Conservation (phyloP, 352 stramenopile species). For the Globisporangium yorkense region DNA sequence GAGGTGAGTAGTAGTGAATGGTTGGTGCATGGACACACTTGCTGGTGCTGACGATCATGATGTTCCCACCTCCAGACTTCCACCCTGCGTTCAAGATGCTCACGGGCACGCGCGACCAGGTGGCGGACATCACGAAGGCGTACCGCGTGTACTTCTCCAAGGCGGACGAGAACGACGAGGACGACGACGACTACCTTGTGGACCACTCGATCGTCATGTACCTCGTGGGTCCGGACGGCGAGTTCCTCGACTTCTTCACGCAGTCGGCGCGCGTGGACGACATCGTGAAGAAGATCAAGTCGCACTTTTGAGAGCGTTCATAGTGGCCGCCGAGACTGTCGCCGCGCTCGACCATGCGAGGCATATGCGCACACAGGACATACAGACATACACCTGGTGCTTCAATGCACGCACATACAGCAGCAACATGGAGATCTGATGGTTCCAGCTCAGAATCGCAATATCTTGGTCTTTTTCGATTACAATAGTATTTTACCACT, state of each 20-base stretch:
- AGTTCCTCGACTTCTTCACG: slow-evolving; percentile 99
- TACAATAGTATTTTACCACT: neutral
- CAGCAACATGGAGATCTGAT: too few relatives aligned
- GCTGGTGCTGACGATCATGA: neutral
- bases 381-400: neutral
- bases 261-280: slow-evolving; percentile 94
- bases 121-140: slow-evolving; percentile 95
- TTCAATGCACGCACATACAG: neutral
- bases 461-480: neutral
- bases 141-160: slow-evolving; percentile 99
- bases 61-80: slow-evolving; percentile 39
- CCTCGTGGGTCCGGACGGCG: slow-evolving; percentile 93
- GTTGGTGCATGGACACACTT: neutral
- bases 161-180: slow-evolving; percentile 90
- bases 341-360: neutral
- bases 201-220: slow-evolving; percentile 99
- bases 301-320: slow-evolving; percentile 35
- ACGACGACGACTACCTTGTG: slow-evolving; percentile 99
- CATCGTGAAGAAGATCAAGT: slow-evolving; percentile 93
- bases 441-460: neutral
- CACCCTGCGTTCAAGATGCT: slow-evolving; percentile 87
- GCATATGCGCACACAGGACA: neutral
- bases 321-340: neutral
- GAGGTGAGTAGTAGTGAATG: slow-evolving; percentile 31
- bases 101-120: slow-evolving; percentile 91